Base-by-base conservation (phyloP, 2,329 filamentous ascomycete genomes). In the Waltergamsia citrina region DNA sequence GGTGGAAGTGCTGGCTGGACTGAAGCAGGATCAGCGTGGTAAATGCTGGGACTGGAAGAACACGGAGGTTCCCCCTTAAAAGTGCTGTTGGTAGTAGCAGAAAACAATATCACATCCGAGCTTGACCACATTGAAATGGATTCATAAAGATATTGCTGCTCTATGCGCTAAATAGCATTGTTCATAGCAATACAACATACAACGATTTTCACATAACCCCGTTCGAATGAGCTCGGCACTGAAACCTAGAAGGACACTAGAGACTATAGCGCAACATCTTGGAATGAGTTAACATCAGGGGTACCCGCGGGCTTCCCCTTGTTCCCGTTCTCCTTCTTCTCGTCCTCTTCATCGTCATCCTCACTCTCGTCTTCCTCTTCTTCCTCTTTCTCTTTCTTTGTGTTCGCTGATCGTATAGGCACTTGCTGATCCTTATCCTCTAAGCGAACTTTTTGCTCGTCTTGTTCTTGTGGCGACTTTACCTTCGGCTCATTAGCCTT, bases 1-100 rank as follows among this genome's bases (percentile, higher is more conserved):
- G 56, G 52, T 79, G 18, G 61, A 69, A 22, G 74, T 88, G 7
- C 54, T 81, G 5, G 50, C 54, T 5, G 54, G 71, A 38, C 63
- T 73, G 36, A 50, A 52, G 2, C 26, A 68, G 10, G 60, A 63
- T 18, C 66, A 72, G 20, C 63, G 80, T 47, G 81, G 81, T 1
- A 65, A 60, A 45, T 81, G 74, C 45, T 83, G 74, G 74, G 80
- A 82, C 53, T 84, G 77, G 75, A 74, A 72, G 48, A 77, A 75
- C 2, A 62, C 74, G 39, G 78, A 81, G 53, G 60, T 82, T 24
- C 49, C 63, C 42, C 74, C 77, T 18, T 81, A 50, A 62, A 5
- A n/a, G 12, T 27, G 12, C 16, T 6, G 25, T 14, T 27, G n/a
- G 16, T 6, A 27, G 25, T n/a, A 27, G 7, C 7, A 27, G 25